Evolutionary conservation across 768 basidiomycete genomes (phyloP).

Genomic region (Auricularia sp.): DNA sequence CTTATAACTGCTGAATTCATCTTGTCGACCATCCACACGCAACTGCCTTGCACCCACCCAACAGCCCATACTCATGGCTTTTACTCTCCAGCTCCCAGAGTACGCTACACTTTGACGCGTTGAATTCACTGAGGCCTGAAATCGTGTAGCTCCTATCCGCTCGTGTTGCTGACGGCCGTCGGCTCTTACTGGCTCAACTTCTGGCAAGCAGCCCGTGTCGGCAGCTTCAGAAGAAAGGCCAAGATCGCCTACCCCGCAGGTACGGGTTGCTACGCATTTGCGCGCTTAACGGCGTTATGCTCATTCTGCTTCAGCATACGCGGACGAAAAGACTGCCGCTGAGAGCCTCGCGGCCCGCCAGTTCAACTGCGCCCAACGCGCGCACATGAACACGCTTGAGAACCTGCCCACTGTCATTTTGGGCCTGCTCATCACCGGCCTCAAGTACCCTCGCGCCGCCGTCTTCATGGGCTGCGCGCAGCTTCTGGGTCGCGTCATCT

Average conservation of each 20-base stretch:
- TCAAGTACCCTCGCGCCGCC: conserved; percentile 32
- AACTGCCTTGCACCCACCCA: neutral
- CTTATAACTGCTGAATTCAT: neutral
- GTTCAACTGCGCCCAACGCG: conserved; percentile 11
- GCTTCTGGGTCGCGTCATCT: conserved; percentile 30
- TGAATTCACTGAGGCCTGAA: neutral
- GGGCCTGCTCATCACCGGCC: conserved; percentile 29
- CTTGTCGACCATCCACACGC: neutral
- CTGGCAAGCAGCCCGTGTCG: neutral
- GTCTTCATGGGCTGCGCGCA: conserved; percentile 32
- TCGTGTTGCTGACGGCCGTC: neutral
- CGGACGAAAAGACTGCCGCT: neutral
- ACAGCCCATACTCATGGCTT: neutral
- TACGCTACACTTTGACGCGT: neutral
- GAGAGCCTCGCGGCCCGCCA: neutral
- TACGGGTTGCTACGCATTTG: neutral
- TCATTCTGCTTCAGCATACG: neutral
- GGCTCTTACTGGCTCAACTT: conserved; percentile 1
- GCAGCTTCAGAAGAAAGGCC: neutral
- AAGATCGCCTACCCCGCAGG: neutral
- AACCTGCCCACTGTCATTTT: neutral
- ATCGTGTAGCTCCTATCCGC: neutral
- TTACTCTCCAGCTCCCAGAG: neutral
- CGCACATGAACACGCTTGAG: conserved; percentile 9
- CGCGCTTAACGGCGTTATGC: neutral